Conservation (phyloP, 2,329 filamentous ascomycete species). For the Fusarium beomiforme region DNA sequence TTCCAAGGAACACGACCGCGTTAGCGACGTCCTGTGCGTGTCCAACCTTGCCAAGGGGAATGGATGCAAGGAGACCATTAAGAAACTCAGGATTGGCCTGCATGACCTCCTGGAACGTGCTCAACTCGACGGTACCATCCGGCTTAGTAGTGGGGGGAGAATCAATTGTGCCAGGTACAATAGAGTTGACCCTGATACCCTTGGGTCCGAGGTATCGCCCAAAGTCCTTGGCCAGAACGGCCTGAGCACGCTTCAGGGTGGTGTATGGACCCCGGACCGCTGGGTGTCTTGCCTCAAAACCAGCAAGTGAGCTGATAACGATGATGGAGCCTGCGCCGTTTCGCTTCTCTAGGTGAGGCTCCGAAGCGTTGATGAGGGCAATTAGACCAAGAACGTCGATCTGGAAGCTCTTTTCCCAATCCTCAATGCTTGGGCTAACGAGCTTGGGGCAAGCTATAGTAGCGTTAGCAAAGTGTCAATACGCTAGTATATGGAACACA, state of each 20-base stretch:
- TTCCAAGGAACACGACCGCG: constrained; percentile 38
- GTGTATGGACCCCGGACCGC: constrained; percentile 29
- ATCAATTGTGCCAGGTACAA: constrained; percentile 37
- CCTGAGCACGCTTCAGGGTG: constrained; percentile 37
- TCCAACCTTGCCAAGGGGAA: constrained; percentile 31
- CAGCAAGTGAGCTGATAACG: constrained; percentile 40
- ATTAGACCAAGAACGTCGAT: constrained; percentile 40
- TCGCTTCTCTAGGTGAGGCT: constrained; percentile 29
- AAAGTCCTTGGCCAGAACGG: constrained; percentile 39
- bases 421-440: constrained; percentile 10
- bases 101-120: constrained; percentile 21
- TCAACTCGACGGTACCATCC: constrained; percentile 36
- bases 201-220: constrained; percentile 26
- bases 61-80: neutral
- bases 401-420: constrained; percentile 41
- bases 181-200: constrained; percentile 39
- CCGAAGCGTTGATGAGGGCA: constrained; percentile 29
- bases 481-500: rapidly evolving
- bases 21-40: constrained; percentile 37
- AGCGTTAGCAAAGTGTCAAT: rapidly evolving
- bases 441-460: constrained; percentile 21
- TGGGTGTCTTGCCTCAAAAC: constrained; percentile 28
- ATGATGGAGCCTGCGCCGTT: constrained; percentile 37
- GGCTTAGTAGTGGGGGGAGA: constrained; percentile 15
- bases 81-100: constrained; percentile 13